phyloP scores from a whole-genome alignment of 164 flowering plant genomes.

The Sextonia rubra region DNA sequence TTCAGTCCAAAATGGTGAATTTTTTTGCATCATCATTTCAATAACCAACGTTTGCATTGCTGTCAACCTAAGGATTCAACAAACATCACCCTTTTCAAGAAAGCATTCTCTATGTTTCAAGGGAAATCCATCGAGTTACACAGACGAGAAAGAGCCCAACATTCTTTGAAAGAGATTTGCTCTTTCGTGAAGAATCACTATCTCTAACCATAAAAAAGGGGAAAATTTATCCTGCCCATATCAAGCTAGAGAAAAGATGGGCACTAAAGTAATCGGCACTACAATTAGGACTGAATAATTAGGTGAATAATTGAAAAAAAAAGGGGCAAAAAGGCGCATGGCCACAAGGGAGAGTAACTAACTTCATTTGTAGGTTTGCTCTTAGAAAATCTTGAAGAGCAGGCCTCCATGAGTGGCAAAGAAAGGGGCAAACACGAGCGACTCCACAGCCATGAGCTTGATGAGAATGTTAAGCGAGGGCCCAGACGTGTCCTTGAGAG shows the following conservation, averaged over 20 bases:
- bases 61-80: background rate
- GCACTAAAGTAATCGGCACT: background rate
- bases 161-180: background rate
- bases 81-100: background rate
- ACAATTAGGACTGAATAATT: background rate
- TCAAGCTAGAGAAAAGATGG: background rate
- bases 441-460: slow-evolving; percentile 91
- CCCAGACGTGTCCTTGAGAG: slow-evolving; percentile 86
- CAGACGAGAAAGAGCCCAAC: background rate
- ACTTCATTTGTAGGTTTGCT: background rate
- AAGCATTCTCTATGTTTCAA: background rate
- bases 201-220: background rate
- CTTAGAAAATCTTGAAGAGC: slow-evolving; percentile 53
- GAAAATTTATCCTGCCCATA: background rate
- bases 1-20: no score
- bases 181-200: background rate
- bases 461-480: slow-evolving; percentile 85
- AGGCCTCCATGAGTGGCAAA: slow-evolving; percentile 82
- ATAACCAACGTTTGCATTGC: background rate
- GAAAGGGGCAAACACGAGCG: slow-evolving; percentile 83
- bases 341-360: background rate
- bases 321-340: background rate
- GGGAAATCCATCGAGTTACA: slow-evolving; percentile 1
- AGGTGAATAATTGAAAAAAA: background rate
- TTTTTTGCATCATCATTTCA: no score